Evolutionary conservation across 1,284 basidiomycete species (phyloP).

Genomic region (Coniophora puteana): DNA sequence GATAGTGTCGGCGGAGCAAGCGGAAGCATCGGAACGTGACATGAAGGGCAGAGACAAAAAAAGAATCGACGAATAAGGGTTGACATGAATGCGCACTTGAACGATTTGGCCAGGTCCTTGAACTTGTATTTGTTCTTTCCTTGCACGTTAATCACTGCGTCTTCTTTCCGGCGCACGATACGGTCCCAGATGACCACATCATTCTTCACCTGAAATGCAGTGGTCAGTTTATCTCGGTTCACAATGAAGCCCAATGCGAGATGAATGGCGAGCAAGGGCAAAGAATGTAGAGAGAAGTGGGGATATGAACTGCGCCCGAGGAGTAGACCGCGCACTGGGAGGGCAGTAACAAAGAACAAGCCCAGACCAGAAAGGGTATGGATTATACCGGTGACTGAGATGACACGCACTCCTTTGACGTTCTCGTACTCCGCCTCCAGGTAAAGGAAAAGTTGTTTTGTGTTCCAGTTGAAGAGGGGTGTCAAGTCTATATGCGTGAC

Average conservation of each 20-base stretch:
- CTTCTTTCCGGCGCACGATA: slow-evolving; percentile 75
- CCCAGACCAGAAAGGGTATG: slow-evolving; percentile 2
- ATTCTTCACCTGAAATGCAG: slow-evolving; percentile 60
- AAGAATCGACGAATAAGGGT: not conserved
- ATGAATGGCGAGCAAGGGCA: too few species aligned
- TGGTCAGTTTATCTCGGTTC: too few species aligned
- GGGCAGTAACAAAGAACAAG: not conserved
- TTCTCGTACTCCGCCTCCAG: slow-evolving; percentile 78
- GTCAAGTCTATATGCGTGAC: slow-evolving; percentile 54
- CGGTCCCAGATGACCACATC: slow-evolving; percentile 90
- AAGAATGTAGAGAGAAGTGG: too few species aligned
- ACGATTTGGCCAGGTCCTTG: slow-evolving; percentile 70
- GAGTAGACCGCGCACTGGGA: not conserved
- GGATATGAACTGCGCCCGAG: too few species aligned
- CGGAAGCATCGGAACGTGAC: not conserved
- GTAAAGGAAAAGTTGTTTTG: slow-evolving; percentile 88
- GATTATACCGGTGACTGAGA: slow-evolving; percentile 7
- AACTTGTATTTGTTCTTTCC: slow-evolving; percentile 84
- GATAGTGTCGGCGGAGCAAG: too few species aligned
- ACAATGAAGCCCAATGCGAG: too few species aligned
- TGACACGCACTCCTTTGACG: slow-evolving; percentile 57
- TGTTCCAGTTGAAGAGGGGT: slow-evolving; percentile 91
- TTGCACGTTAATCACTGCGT: slow-evolving; percentile 64
- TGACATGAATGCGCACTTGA: slow-evolving; percentile 58
- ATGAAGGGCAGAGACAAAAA: not conserved